Evolutionary conservation across 257 asterid species (phyloP).

Genomic region (Linderniella brevidens): DNA sequence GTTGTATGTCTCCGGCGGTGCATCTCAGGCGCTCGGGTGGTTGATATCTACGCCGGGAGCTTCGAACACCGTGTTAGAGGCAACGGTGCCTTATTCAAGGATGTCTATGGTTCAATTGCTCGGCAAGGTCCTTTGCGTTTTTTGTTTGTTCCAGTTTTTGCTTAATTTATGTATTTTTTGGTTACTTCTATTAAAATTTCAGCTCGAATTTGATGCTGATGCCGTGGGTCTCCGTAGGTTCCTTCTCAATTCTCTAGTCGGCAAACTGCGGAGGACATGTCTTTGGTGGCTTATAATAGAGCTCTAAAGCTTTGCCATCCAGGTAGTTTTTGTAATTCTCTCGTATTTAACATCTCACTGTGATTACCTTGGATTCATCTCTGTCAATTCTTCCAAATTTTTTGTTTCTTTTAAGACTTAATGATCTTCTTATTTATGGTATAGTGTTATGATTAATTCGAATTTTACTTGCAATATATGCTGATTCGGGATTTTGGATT

Average conservation of each 20-base stretch:
- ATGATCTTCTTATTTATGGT: no score
- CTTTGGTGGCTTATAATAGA: conserved; percentile 77
- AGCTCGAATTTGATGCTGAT: background rate
- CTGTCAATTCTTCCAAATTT: no score
- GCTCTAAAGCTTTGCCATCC: conserved; percentile 76
- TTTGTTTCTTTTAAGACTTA: no score
- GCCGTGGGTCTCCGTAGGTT: conserved; percentile 20
- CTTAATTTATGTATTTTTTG: background rate
- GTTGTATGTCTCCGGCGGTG: conserved; percentile 80
- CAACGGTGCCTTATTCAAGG: conserved; percentile 70
- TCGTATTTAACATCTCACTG: conserved; percentile 1
- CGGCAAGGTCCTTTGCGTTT: conserved; percentile 42
- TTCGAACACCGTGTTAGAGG: conserved; percentile 66
- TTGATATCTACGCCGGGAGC: conserved; percentile 91
- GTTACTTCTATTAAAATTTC: background rate
- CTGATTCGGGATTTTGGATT: background rate
- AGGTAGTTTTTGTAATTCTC: conserved; percentile 18
- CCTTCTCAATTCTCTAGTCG: conserved; percentile 48
- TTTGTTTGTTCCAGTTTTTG: background rate
- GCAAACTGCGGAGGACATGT: conserved; percentile 79
- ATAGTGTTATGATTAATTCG: no score
- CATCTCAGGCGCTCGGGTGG: conserved; percentile 97
- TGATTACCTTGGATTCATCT: no score
- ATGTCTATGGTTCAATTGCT: conserved; percentile 78
- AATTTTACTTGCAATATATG: background rate